These are phyloP conservation scores for Mesotaenium endlicherianum DNA, from an alignment of 139 green algal species.

Conservation along the genomic window DNA sequence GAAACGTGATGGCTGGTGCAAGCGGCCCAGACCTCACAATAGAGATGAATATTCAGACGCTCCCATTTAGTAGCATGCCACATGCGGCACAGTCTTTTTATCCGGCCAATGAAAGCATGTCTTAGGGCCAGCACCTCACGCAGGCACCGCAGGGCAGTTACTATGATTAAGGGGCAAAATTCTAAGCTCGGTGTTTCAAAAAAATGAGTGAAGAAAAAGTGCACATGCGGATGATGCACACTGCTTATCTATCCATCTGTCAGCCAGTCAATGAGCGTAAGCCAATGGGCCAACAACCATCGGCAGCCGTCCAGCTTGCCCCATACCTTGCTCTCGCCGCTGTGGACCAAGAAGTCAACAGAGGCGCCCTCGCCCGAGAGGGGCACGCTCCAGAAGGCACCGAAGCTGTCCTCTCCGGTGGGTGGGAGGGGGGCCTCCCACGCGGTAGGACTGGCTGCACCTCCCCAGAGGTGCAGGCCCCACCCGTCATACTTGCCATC, in stretches of 20 bases:
- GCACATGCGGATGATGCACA: background rate
- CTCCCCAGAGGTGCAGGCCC: conserved; percentile 43
- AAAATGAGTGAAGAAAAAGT: background rate
- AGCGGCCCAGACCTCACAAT: background rate
- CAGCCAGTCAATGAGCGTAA: background rate
- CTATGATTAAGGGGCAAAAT: background rate
- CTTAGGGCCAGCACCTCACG: too few relatives aligned
- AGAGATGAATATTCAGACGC: background rate
- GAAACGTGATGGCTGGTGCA: background rate
- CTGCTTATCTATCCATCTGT: background rate
- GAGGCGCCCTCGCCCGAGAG: background rate
- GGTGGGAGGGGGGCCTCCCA: conserved; percentile 8
- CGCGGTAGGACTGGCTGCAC: background rate
- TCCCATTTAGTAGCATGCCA: background rate
- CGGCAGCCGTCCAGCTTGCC: too few relatives aligned
- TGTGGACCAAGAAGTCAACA: conserved; percentile 28
- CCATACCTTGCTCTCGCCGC: conserved; percentile 37
- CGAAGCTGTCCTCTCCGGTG: conserved; percentile 3
- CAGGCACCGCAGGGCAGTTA: too few relatives aligned
- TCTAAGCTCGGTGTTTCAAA: background rate
- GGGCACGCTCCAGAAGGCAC: conserved; percentile 6
- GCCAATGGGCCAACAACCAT: background rate
- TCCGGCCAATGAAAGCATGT: too few relatives aligned
- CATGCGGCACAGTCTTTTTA: too few relatives aligned
- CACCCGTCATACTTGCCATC: conserved; percentile 36